Evolutionary conservation across 352 stramenopile genomes (phyloP), one percentile per base, ranked within the genome.

Genomic region (Globisporangium iwayamae): DNA sequence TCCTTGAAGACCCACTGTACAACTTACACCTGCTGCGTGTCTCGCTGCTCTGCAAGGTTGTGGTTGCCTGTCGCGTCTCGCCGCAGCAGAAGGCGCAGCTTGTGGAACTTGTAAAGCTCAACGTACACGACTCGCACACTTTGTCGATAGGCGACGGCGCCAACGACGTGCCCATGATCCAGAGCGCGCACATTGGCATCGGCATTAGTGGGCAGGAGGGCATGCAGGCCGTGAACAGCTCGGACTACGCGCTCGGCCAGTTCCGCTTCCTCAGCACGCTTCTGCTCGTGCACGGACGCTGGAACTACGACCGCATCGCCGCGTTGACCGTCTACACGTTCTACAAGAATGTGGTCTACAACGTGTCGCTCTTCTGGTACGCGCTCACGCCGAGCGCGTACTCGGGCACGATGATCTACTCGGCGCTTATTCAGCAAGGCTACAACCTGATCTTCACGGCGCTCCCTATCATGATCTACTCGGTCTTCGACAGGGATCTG

Each of bases 1-100:
- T 94, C 11, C 63, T 96, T 4, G 81, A 85, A 68, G 78, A 91
- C 32, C 75, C 80, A 4, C 63, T 91, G 38, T 82, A 85, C 65
- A 91, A 91, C 62, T 67, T 93, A 32, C 83, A 93, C 63, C 70
- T 98, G 39, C 72, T 98, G 13, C 84, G 85, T 25, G 75, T 96
- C 4, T 73, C 89, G 61, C 78, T 85, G 64, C 94, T 87, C 73
- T 99, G 95, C 70, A 93, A 98, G 45, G 94, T 97, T 11, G 97
- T 99, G 1, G 96, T 99, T 60, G 96, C 95, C 32, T 99, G 97
- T 64, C 92, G 98, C 58, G 98, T 99, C 2, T 99, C 92, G 41
- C 97, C 98, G 22, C 89, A 96, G 53, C 98, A 99, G 73, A 99
- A 99, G 73, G 97, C 97, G 7, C 85, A 99, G 53, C 69, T 99